Conservation (phyloP, 177 flowering plant genomes). For the Vitis hybrid region DNA sequence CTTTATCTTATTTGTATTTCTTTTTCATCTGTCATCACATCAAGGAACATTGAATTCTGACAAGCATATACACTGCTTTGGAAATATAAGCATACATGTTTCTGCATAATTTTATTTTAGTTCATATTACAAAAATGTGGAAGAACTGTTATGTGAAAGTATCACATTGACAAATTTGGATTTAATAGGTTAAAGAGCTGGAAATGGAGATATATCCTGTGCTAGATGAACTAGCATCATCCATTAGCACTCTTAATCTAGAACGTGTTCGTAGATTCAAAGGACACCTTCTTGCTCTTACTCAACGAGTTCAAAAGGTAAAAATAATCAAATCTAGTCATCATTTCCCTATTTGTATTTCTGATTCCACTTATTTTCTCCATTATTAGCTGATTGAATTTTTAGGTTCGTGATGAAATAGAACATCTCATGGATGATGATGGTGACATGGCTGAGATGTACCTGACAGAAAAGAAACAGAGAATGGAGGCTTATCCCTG, state of each 20-base stretch:
- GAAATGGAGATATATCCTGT: constrained; percentile 90
- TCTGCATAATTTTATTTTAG: background rate
- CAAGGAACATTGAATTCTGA: background rate
- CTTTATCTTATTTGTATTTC: too few relatives aligned
- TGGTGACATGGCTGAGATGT: constrained; percentile 99
- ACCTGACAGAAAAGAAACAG: constrained; percentile 88
- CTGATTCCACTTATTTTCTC: background rate
- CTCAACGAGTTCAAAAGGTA: constrained; percentile 97
- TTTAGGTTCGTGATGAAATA: constrained; percentile 92
- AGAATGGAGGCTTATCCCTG: constrained; percentile 48
- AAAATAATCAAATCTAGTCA: background rate
- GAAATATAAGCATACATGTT: too few relatives aligned
- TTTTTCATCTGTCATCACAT: too few relatives aligned
- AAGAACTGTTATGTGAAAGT: too few relatives aligned
- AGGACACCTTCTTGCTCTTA: constrained; percentile 87
- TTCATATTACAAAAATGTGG: background rate
- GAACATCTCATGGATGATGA: constrained; percentile 99
- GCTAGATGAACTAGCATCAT: constrained; percentile 84
- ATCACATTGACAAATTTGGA: background rate
- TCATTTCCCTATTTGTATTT: background rate
- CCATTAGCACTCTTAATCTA: constrained; percentile 86
- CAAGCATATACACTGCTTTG: background rate
- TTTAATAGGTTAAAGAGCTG: constrained; percentile 73
- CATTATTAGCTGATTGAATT: constrained; percentile 10
- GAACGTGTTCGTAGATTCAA: constrained; percentile 92